Conservation (phyloP, 1,284 basidiomycete species). For the Hemileia vastatrix region DNA sequence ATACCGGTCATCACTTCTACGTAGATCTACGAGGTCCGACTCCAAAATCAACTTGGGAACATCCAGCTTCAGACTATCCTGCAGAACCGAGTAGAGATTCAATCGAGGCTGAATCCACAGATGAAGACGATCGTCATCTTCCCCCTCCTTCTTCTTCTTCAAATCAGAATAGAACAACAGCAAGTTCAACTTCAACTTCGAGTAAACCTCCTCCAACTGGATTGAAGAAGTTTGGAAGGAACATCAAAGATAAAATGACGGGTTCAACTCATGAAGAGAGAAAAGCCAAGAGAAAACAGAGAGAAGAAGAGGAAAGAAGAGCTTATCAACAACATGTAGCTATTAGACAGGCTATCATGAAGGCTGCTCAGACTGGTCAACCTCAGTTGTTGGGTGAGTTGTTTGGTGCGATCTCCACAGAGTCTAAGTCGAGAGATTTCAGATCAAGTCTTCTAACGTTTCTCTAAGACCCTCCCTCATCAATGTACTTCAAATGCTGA, state of each 20-base stretch:
- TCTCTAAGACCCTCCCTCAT: no score
- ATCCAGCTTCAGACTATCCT: background rate
- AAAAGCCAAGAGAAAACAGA: conserved; percentile 29
- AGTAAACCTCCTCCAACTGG: conserved; percentile 24
- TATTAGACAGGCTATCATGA: conserved; percentile 26
- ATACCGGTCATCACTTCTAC: background rate
- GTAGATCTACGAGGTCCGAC: background rate
- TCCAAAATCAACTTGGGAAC: conserved; percentile 6
- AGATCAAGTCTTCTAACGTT: no score
- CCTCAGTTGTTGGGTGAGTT: conserved; percentile 25
- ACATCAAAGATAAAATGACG: conserved; percentile 42
- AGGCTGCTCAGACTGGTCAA: conserved; percentile 29
- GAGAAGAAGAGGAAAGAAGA: conserved; percentile 31
- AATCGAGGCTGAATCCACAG: background rate
- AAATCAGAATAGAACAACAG: background rate
- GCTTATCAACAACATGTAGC: conserved; percentile 27
- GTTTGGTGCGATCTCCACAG: no score
- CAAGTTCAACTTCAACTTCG: background rate
- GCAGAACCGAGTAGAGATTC: background rate
- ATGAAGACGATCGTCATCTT: background rate
- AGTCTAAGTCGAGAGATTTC: no score
- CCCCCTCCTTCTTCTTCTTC: no score
- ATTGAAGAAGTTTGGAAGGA: conserved; percentile 33
- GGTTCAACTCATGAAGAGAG: conserved; percentile 37
- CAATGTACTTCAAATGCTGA: no score